A percentile compares a stretch with the other conserved stretches of the same genome.
phyloP scores from a whole-genome alignment of 1,284 basidiomycete species.

The Cryptococcus jaspeensis region DNA sequence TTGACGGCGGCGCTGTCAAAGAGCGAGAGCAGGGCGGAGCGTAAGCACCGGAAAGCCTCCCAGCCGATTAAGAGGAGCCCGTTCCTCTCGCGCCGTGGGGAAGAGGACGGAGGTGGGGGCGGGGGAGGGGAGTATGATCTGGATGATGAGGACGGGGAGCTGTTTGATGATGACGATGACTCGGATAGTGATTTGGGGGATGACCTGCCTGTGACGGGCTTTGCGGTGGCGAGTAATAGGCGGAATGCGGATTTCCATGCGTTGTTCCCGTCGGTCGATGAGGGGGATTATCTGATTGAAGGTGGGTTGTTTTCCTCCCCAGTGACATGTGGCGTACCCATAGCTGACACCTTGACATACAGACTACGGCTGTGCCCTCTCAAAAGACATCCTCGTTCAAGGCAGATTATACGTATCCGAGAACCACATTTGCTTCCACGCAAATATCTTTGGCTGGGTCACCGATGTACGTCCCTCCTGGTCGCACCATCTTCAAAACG shows the following conservation, averaged over 20 bases:
- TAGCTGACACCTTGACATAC: constrained; percentile 8
- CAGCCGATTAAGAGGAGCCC: constrained; percentile 17
- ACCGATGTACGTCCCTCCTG: constrained; percentile 72
- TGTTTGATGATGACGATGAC: constrained; percentile 55
- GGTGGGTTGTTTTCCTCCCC: constrained; percentile 58
- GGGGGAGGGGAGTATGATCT: constrained; percentile 46
- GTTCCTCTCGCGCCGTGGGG: constrained; percentile 19
- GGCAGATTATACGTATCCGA: constrained; percentile 96
- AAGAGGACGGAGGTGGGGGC: constrained; percentile 6
- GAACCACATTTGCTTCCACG: constrained; percentile 97
- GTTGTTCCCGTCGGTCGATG: constrained; percentile 81
- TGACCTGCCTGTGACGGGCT: constrained; percentile 78
- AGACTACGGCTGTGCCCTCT: constrained; percentile 97
- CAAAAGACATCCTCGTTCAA: constrained; percentile 94
- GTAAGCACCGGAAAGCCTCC: background rate
- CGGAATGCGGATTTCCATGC: constrained; percentile 95
- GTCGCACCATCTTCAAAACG: background rate
- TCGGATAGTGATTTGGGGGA: constrained; percentile 49
- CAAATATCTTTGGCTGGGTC: constrained; percentile 99
- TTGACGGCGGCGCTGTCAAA: too few relatives aligned
- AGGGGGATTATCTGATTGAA: constrained; percentile 97
- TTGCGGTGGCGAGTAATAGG: constrained; percentile 93
- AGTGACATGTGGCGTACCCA: constrained; percentile 8
- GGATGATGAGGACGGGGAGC: constrained; percentile 62
- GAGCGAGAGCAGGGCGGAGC: too few relatives aligned